These are phyloP conservation scores for Zelopaecilomyces penicillatus DNA, from an alignment of 2,329 filamentous ascomycete genomes.

Conservation along the genomic window DNA sequence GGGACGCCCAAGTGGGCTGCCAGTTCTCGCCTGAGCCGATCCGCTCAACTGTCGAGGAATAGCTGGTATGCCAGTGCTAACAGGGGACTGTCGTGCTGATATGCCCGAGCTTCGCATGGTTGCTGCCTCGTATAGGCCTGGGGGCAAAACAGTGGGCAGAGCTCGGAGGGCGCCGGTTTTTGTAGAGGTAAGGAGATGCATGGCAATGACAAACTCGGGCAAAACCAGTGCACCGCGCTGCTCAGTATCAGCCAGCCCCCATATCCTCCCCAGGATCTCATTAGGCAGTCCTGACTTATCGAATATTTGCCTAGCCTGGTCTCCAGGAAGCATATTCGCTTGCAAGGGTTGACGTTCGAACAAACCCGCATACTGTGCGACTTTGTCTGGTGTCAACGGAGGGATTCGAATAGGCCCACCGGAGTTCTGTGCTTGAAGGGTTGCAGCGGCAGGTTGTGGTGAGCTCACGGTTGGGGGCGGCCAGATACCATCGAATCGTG, in stretches of 20 bases:
- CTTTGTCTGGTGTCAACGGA: conserved; percentile 79
- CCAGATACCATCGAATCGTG: conserved; percentile 75
- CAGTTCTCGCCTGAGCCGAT: conserved; percentile 53
- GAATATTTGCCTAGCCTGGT: conserved; percentile 88
- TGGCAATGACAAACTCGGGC: conserved; percentile 94
- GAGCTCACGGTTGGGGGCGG: conserved; percentile 17
- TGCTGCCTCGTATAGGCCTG: conserved; percentile 84
- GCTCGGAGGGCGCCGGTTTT: conserved; percentile 74
- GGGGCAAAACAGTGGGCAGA: conserved; percentile 72
- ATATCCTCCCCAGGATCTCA: conserved; percentile 87
- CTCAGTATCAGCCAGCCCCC: conserved; percentile 90
- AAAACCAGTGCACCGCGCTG: conserved; percentile 78
- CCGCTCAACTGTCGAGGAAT: conserved; percentile 81
- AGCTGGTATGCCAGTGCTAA: conserved; percentile 43
- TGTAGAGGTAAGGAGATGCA: conserved; percentile 90
- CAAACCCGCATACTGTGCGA: conserved; percentile 76
- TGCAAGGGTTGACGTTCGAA: conserved; percentile 84
- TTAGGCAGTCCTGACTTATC: conserved; percentile 87
- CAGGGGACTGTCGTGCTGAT: conserved; percentile 40
- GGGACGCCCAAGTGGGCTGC: conserved; percentile 47
- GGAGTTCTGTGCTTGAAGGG: conserved; percentile 48
- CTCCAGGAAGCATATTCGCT: conserved; percentile 66
- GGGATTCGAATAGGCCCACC: conserved; percentile 77
- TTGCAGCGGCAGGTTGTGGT: conserved; percentile 40
- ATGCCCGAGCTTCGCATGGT: conserved; percentile 50